These are phyloP conservation scores for Graphium sp. DNA, from an alignment of 2,329 filamentous ascomycete species.

Conservation along the genomic window DNA sequence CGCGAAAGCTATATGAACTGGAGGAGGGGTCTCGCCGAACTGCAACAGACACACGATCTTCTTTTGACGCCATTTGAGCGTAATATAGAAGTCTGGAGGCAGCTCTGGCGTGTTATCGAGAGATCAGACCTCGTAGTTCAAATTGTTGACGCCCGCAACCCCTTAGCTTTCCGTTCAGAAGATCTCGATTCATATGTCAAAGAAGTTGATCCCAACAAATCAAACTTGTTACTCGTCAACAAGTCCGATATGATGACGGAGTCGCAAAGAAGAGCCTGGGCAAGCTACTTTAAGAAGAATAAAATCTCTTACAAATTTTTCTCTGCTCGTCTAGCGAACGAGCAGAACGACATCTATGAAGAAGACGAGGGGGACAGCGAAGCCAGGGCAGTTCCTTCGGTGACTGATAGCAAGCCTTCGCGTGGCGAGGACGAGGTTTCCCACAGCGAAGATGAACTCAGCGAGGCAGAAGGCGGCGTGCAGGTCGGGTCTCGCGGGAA, in stretches of 20 bases:
- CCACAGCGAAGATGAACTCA: conserved; percentile 32
- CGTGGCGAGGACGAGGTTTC: conserved; percentile 27
- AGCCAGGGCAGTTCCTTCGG: too few relatives aligned
- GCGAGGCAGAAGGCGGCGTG: conserved; percentile 14
- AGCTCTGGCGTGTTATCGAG: conserved; percentile 96
- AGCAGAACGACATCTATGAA: conserved; percentile 53
- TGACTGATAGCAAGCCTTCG: too few relatives aligned
- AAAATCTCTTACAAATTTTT: conserved; percentile 91
- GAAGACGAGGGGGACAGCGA: conserved; percentile 1
- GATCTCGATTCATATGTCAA: conserved; percentile 92
- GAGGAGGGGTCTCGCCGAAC: conserved; percentile 76
- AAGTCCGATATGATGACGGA: conserved; percentile 98
- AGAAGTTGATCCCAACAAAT: conserved; percentile 73
- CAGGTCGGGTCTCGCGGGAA: conserved; percentile 9
- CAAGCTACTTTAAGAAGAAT: conserved; percentile 64
- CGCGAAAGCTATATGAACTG: conserved; percentile 70
- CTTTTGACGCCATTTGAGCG: conserved; percentile 97
- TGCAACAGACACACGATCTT: conserved; percentile 86
- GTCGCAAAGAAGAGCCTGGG: conserved; percentile 70
- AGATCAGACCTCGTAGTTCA: conserved; percentile 89
- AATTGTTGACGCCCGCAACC: conserved; percentile 94
- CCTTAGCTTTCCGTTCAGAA: conserved; percentile 82
- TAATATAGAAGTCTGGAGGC: conserved; percentile 94
- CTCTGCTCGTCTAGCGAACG: conserved; percentile 82
- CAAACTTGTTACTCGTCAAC: conserved; percentile 87